Base-by-base conservation (phyloP, 345 rosid species). In the Raphanus raphanistrum region DNA sequence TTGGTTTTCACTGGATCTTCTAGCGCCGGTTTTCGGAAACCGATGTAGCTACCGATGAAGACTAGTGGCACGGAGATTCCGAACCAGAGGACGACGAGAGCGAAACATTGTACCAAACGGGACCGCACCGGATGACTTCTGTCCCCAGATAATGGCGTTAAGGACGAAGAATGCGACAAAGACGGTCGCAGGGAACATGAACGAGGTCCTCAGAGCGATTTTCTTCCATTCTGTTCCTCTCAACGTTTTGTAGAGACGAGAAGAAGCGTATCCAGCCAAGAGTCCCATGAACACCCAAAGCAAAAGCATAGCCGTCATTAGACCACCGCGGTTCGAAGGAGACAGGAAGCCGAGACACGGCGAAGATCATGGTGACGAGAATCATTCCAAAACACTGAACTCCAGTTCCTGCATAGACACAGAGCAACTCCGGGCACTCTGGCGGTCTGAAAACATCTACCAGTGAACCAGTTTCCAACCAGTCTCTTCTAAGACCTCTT, bases 381-480 rank as follows among this genome's bases (percentile, higher is more conserved):
- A 87, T 83, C 98, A 94, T 91, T 45, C 94, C 94, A 10, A 91
- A 87, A 63, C 88, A 89, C 82, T 94, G 98, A 79, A 92, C 97
- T 11, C 97, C 96, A 15, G 97, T 90, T 66, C 97, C 97, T 25
- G 83, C 96, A 80, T 91, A 94, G 21, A 91, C 93, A 68, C 97
- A 94, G 0, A 93, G 88, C 74, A 93, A 80, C 29, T 90, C 97
- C 1, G 92, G 81, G 73, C 89, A 85, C 64, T 81, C 58, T 11
- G 98, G 98, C 25, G 91, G 87, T 81, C 97, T 86, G 78, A 92
- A 94, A 79, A 92, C 97, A 82, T 94, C 98, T 50, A n/a, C n/a
- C 97, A 97, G 17, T 94, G 98, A 26, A 94, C 94, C 71, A 94
- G 79, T 75, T 94, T 94, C 98, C 98, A 94, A 41, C 98, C 97